Percentiles rank a stretch among this genome's conserved stretches.
Conservation (phyloP, 177 flowering plant genomes). For the Vitis hybrid region DNA sequence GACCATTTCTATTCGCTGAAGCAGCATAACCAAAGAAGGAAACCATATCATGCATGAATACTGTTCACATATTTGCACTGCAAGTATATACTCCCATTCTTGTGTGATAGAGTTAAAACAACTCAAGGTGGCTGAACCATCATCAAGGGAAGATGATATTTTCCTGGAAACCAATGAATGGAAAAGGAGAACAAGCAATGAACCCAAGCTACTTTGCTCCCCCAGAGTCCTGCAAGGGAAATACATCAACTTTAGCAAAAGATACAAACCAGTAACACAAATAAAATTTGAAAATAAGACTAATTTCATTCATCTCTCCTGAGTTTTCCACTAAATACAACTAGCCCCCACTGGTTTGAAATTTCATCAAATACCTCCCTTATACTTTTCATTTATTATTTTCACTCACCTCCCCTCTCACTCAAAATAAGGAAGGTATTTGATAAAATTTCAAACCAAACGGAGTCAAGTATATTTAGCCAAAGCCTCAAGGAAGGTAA, state of each 20-base stretch:
- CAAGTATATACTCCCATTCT: constrained; percentile 84
- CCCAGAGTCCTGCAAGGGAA: constrained; percentile 66
- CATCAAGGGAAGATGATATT: constrained; percentile 18
- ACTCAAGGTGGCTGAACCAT: constrained; percentile 11
- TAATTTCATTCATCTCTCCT: no score
- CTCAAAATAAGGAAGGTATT: no score
- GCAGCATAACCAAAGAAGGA: constrained; percentile 63
- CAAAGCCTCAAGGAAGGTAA: no score
- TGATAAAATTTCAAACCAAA: no score
- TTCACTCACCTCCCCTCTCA: no score
- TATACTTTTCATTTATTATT: no score
- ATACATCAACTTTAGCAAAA: constrained; percentile 16
- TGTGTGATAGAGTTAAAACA: constrained; percentile 16
- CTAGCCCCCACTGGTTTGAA: no score
- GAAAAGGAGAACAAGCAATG: constrained; percentile 72
- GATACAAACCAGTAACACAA: not conserved
- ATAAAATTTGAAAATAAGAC: not conserved
- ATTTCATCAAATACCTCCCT: no score
- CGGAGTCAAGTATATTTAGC: no score
- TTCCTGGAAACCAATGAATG: constrained; percentile 57
- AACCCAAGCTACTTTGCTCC: constrained; percentile 56
- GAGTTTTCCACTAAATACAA: no score
- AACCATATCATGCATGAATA: constrained; percentile 87
- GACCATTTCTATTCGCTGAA: constrained; percentile 36
- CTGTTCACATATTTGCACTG: constrained; percentile 63